Conservation (phyloP, 2,329 filamentous ascomycete genomes). For the Gaeumannomyces sp. region DNA sequence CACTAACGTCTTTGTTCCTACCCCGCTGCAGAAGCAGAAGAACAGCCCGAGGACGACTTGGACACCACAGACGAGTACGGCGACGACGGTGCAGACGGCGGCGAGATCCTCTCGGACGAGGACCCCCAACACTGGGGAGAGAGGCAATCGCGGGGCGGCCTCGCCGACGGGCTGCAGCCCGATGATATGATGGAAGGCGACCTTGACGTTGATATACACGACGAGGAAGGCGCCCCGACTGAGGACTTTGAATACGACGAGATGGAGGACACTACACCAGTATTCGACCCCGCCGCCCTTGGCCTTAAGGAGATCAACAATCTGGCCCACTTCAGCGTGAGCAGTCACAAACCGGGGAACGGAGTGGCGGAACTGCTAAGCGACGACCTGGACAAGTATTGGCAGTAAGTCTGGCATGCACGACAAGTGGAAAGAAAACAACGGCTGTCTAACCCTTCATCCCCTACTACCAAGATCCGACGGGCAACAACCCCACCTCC, state of each 20-base stretch:
- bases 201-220: constrained; percentile 17
- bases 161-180: constrained; percentile 15
- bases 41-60: constrained; percentile 11
- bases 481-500: constrained; percentile 73
- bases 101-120: constrained; percentile 10
- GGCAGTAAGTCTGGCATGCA: constrained; percentile 54
- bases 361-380: constrained; percentile 70
- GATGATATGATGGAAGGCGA: constrained; percentile 18
- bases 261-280: constrained; percentile 7
- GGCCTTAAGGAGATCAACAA: constrained; percentile 79
- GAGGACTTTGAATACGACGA: constrained; percentile 15
- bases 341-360: constrained; percentile 73
- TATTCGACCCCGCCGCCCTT: constrained; percentile 46
- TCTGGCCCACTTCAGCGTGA: constrained; percentile 76
- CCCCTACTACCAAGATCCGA: constrained; percentile 52
- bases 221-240: constrained; percentile 15
- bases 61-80: constrained; percentile 10
- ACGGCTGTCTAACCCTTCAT: background rate
- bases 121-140: constrained; percentile 14
- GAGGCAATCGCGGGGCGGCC: constrained; percentile 9
- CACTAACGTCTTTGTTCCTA: background rate
- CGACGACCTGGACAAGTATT: constrained; percentile 67
- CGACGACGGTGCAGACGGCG: constrained; percentile 1
- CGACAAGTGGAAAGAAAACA: background rate
- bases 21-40: background rate